phyloP scores from a whole-genome alignment of 148 eudicot species.

The Drosera capensis region DNA sequence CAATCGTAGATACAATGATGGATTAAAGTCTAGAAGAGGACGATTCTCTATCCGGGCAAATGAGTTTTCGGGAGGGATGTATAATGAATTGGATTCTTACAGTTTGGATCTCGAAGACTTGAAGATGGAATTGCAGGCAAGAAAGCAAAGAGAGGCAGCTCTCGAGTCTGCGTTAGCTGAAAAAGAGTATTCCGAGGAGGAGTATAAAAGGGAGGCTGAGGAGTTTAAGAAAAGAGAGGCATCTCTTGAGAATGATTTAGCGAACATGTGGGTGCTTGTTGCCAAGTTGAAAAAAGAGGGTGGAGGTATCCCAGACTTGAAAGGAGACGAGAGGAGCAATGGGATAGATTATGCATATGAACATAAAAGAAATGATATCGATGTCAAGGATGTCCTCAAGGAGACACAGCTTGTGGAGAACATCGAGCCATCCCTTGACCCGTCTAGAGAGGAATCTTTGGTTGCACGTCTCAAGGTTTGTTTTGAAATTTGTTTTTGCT shows the following conservation, averaged over 20 bases:
- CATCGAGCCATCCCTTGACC: slow-evolving; percentile 14
- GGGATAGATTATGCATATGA: slow-evolving; percentile 15
- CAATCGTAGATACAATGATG: slow-evolving; percentile 12
- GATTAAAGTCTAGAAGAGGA: slow-evolving; percentile 14
- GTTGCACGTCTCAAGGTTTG: slow-evolving; percentile 50
- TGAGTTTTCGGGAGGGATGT: slow-evolving; percentile 15
- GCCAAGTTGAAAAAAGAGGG: slow-evolving; percentile 39
- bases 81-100: slow-evolving; percentile 15
- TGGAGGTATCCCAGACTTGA: slow-evolving; percentile 19
- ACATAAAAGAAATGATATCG: slow-evolving; percentile 13
- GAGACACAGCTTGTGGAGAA: slow-evolving; percentile 17
- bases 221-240: slow-evolving; percentile 44
- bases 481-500: neutral
- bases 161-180: slow-evolving; percentile 50
- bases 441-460: slow-evolving; percentile 46
- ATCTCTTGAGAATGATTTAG: slow-evolving; percentile 39
- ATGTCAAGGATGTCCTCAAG: slow-evolving; percentile 14
- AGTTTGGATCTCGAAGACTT: slow-evolving; percentile 22
- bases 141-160: slow-evolving; percentile 44
- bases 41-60: slow-evolving; percentile 12
- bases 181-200: slow-evolving; percentile 36
- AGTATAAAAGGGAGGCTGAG: slow-evolving; percentile 27
- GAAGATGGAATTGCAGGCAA: slow-evolving; percentile 30
- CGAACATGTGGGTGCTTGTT: slow-evolving; percentile 46
- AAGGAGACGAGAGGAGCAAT: slow-evolving; percentile 10